Evolutionary conservation across 441 rosid genomes (phyloP), one percentile per base, ranked within the genome.

Genomic region (Metrosideros polymorpha): DNA sequence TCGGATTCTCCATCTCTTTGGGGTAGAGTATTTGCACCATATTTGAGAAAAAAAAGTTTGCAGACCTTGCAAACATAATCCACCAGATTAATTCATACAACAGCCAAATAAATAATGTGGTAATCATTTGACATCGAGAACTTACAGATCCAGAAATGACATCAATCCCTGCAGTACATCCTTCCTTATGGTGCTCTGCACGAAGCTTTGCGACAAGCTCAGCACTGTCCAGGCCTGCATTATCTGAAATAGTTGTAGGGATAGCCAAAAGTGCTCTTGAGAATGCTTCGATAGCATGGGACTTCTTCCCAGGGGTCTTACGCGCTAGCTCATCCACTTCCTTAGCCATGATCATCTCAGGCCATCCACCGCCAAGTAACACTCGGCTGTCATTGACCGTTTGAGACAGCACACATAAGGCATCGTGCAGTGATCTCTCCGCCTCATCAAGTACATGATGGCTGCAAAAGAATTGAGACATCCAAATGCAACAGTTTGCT

Each of bases 331-430:
- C 97, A 90, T 98, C 98, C 39, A 98, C 99, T 84, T 92, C 99
- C 93, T 95, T 96, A 13, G 99, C 98, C 99, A 98, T 98, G 85
- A 95, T 91, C 99, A 98, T 96, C 95, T 98, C 99, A 49, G 99
- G 99, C 98, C 99, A 98, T 89, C 99, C 99, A 85, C 99, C 99
- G 83, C 99, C 99, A 51, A 96, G 95, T 89, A 98, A 90, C 52
- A 98, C 99, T 90, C 99, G 91, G 86, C 94, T 92, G 92, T 98
- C 99, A 82, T 95, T 98, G 47, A 98, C 99, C 1, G 98, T 96
- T 92, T 98, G 99, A 57, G 99, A 95, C 86, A 98, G 98, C 87
- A 98, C 99, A 51, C 99, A 96, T 85, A 98, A 90, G 71, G 99
- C 99, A 91, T 98, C 99, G 71, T 98, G 99, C 83, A 98, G 92